phyloP scores from a whole-genome alignment of 73 alveolate genomes.

The Paramecium sonneborni region DNA sequence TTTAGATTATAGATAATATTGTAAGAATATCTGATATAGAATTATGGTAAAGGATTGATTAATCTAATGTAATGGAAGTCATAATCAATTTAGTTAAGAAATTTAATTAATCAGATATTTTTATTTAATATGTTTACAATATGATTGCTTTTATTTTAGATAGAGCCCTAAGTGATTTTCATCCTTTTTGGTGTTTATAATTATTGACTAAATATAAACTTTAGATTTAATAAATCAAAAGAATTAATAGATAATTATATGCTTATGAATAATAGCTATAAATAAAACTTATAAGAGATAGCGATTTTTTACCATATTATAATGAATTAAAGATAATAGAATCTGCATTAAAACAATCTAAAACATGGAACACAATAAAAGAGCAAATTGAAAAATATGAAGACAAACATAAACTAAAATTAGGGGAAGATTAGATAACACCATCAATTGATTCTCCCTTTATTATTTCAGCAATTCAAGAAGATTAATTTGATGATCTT shows the following conservation, averaged over 20 bases:
- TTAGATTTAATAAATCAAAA: not conserved
- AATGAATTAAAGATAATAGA: not conserved
- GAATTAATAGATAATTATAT: not conserved
- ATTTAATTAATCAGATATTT: not conserved
- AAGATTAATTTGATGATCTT: not conserved
- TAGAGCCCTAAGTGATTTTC: conserved; percentile 51
- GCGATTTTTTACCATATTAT: conserved; percentile 1
- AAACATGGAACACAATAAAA: not conserved
- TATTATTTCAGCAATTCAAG: not conserved
- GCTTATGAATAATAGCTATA: not conserved
- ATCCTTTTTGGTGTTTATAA: conserved; percentile 41
- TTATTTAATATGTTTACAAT: not conserved
- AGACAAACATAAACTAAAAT: not conserved
- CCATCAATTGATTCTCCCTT: not conserved
- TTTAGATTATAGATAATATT: conserved; percentile 29
- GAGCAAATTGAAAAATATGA: not conserved
- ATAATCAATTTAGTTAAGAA: not conserved
- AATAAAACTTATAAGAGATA: not conserved
- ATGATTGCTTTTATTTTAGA: conserved; percentile 16
- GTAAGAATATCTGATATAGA: conserved; percentile 6
- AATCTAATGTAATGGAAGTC: not conserved
- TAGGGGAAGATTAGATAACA: not conserved
- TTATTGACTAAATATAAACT: not conserved
- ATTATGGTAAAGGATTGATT: not conserved
- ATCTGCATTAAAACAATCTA: not conserved